A percentile compares a stretch with the other conserved stretches of the same genome.
Conservation (phyloP, 148 eudicot genomes). For the Drosera capensis region DNA sequence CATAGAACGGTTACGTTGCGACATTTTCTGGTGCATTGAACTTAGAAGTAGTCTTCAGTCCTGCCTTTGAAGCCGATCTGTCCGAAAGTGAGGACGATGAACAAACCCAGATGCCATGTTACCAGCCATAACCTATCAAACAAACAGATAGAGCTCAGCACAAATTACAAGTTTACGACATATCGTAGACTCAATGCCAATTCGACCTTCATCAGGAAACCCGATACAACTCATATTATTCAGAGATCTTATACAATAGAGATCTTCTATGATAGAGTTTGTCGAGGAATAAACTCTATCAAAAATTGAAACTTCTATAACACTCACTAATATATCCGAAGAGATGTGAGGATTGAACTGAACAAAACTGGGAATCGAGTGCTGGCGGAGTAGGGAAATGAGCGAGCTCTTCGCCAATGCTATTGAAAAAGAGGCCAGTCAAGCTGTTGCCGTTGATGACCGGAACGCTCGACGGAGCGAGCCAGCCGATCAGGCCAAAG, state of each 20-base stretch:
- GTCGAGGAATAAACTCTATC: no score
- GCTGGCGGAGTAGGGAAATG: background rate
- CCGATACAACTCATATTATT: no score
- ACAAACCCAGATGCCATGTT: conserved; percentile 76
- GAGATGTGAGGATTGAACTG: no score
- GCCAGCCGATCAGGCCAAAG: background rate
- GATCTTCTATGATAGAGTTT: no score
- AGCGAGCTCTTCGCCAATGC: background rate
- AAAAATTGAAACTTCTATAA: no score
- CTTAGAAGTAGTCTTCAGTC: conserved; percentile 12
- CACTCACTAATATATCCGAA: no score
- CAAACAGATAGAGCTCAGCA: background rate
- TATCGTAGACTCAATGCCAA: no score
- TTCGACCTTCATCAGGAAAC: no score
- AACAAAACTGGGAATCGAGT: background rate
- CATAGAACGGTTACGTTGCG: no score
- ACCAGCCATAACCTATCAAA: background rate
- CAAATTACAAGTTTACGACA: background rate
- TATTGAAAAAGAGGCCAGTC: background rate
- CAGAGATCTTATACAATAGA: no score
- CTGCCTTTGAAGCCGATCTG: conserved; percentile 99
- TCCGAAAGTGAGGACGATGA: conserved; percentile 80
- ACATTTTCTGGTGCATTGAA: no score
- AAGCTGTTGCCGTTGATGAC: background rate
- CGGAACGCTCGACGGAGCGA: background rate